Evolutionary conservation across 768 basidiomycete species (phyloP).

Genomic region (Tulasnella sp.): DNA sequence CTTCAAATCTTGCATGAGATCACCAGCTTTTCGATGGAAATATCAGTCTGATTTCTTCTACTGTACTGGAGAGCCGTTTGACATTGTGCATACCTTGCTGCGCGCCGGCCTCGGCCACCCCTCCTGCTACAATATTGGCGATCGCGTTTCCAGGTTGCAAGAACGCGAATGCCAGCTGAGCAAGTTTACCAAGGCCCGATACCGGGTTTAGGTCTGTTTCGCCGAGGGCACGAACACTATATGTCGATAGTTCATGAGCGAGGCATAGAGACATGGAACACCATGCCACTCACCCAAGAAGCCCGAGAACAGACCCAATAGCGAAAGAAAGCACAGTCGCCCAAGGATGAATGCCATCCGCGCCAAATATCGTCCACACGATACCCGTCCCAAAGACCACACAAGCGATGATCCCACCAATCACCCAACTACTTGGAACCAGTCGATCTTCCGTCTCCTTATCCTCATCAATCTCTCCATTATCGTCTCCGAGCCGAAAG

Average conservation of each 20-base stretch:
- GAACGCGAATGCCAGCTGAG: conserved; percentile 88
- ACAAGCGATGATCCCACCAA: conserved; percentile 50
- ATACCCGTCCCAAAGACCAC: conserved; percentile 59
- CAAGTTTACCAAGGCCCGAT: conserved; percentile 88
- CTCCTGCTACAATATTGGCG: conserved; percentile 96
- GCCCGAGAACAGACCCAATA: conserved; percentile 70
- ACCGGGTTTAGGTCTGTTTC: conserved; percentile 93
- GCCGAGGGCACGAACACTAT: conserved; percentile 71
- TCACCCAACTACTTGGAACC: conserved; percentile 71
- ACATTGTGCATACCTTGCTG: conserved; percentile 53
- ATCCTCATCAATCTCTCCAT: conserved; percentile 41
- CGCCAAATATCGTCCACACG: conserved; percentile 82
- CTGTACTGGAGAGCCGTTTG: not conserved
- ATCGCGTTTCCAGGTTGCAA: conserved; percentile 90
- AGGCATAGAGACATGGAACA: not conserved
- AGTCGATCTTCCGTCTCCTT: conserved; percentile 67
- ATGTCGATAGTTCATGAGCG: not conserved
- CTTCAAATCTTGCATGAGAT: conserved; percentile 98
- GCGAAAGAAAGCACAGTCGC: conserved; percentile 78
- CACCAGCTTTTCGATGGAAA: conserved; percentile 57
- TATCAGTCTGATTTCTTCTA: conserved; percentile 10
- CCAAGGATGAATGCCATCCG: conserved; percentile 90
- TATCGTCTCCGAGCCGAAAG: conserved; percentile 21
- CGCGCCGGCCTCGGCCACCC: conserved; percentile 93
- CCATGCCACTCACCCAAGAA: conserved; percentile 58